These are phyloP conservation scores for Phalaenopsis aphrodite DNA, from an alignment of 106 monocot species.

Conservation along the genomic window DNA sequence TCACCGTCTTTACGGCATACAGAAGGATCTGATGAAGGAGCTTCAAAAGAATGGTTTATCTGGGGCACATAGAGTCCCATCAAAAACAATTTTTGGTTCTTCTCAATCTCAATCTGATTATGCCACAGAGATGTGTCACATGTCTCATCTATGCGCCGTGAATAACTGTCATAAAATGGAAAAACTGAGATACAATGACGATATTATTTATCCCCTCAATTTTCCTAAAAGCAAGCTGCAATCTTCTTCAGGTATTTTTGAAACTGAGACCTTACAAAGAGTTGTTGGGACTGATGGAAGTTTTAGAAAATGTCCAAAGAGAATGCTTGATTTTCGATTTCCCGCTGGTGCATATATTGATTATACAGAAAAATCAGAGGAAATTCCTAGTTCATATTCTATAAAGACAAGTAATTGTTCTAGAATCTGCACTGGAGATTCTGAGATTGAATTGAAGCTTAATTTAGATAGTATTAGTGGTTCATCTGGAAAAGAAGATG, in stretches of 20 bases:
- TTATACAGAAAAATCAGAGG: slow-evolving; percentile 13
- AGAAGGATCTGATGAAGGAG: slow-evolving; percentile 62
- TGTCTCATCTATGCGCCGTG: slow-evolving; percentile 1
- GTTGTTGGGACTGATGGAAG: slow-evolving; percentile 5
- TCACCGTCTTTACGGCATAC: slow-evolving; percentile 47
- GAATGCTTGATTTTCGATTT: slow-evolving; percentile 52
- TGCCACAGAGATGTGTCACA: slow-evolving; percentile 7
- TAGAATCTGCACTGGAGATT: neutral
- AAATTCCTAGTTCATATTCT: slow-evolving; percentile 14
- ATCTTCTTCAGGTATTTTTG: slow-evolving; percentile 9
- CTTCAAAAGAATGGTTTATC: slow-evolving; percentile 22
- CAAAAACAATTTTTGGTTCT: slow-evolving; percentile 25
- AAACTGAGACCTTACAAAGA: slow-evolving; percentile 12
- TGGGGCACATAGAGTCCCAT: slow-evolving; percentile 10
- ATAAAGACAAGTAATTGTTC: slow-evolving; percentile 7
- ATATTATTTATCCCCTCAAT: slow-evolving; percentile 12
- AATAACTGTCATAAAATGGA: slow-evolving; percentile 6
- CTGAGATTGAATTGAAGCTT: slow-evolving; percentile 21
- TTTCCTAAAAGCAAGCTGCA: slow-evolving; percentile 26
- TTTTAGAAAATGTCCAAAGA: slow-evolving; percentile 12
- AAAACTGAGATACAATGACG: slow-evolving; percentile 4
- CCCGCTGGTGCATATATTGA: slow-evolving; percentile 46
- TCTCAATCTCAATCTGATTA: slow-evolving; percentile 21
- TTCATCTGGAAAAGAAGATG: slow-evolving; percentile 7
- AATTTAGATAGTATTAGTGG: slow-evolving; percentile 9